Conservation (phyloP, 2,329 filamentous ascomycete species). For the Eutypa lata region DNA sequence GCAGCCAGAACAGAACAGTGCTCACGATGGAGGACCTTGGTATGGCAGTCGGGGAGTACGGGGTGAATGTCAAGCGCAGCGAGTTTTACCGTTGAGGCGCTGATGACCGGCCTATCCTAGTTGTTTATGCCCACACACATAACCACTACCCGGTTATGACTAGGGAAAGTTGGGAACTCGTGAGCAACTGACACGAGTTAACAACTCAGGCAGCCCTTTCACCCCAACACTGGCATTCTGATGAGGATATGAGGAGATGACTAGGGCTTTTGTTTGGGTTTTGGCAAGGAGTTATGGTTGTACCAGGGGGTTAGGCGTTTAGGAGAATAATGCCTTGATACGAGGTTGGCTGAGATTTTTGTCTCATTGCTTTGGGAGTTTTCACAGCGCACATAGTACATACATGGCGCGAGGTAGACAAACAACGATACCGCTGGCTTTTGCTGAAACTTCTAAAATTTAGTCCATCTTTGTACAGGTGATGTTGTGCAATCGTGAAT, state of each 20-base stretch:
- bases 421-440: slow-evolving; percentile 4
- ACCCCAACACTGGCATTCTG: too few relatives aligned
- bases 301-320: not conserved
- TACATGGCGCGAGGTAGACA: not conserved
- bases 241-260: too few relatives aligned
- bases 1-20: slow-evolving; percentile 86
- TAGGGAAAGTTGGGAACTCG: too few relatives aligned
- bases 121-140: not conserved
- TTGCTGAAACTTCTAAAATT: not conserved
- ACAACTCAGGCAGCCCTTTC: too few relatives aligned
- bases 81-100: slow-evolving; percentile 70
- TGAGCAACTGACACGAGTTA: too few relatives aligned
- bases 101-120: not conserved
- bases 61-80: slow-evolving; percentile 93
- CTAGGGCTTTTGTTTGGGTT: not conserved
- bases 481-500: not conserved
- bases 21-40: slow-evolving; percentile 98
- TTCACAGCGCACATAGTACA: too few relatives aligned
- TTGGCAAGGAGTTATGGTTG: not conserved
- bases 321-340: not conserved
- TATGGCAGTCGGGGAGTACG: slow-evolving; percentile 97
- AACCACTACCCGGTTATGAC: too few relatives aligned
- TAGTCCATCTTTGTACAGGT: slow-evolving; percentile 4
- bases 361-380: too few relatives aligned
- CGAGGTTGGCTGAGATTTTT: too few relatives aligned